Evolutionary conservation across 2,329 filamentous ascomycete genomes (phyloP).

Genomic region (Ambrosiella beaveri): DNA sequence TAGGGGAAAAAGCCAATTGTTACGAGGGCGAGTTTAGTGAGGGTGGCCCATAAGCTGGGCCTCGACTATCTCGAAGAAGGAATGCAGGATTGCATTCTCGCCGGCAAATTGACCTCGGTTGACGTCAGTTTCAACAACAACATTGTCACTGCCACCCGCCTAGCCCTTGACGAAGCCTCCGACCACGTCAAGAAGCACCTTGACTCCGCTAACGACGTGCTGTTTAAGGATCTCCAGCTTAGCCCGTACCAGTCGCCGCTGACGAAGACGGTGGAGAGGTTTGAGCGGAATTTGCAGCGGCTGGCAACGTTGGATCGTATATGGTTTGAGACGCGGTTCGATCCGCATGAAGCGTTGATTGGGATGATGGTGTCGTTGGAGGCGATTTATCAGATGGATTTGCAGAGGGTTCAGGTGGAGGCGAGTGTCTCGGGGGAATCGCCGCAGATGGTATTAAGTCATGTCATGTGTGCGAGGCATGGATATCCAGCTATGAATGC

Average conservation of each 20-base stretch:
- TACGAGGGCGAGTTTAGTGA: constrained; percentile 57
- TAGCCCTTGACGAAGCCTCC: constrained; percentile 44
- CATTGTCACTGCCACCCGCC: constrained; percentile 42
- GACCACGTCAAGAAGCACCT: constrained; percentile 42
- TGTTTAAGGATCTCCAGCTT: constrained; percentile 47
- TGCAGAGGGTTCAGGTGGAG: constrained; percentile 31
- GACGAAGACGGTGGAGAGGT: constrained; percentile 52
- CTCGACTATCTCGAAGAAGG: constrained; percentile 31
- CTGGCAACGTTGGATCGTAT: constrained; percentile 55
- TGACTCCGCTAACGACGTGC: constrained; percentile 44
- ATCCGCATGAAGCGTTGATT: constrained; percentile 60
- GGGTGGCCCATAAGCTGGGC: constrained; percentile 50
- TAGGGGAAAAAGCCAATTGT: constrained; percentile 42
- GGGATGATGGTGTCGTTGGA: constrained; percentile 55
- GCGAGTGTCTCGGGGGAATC: constrained; percentile 16
- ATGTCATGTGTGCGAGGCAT: constrained; percentile 51
- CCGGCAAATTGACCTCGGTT: constrained; percentile 18
- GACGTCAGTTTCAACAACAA: constrained; percentile 46
- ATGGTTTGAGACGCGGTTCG: constrained; percentile 49
- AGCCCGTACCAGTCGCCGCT: constrained; percentile 42
- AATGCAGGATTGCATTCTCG: constrained; percentile 18
- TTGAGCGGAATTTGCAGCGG: constrained; percentile 53
- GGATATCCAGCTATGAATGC: constrained; percentile 57
- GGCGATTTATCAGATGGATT: constrained; percentile 54
- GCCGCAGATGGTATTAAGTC: constrained; percentile 30